Evolutionary conservation across 2,329 filamentous ascomycete species (phyloP), one percentile per base, ranked within the genome.

Genomic region (Plectosphaerella plurivora): DNA sequence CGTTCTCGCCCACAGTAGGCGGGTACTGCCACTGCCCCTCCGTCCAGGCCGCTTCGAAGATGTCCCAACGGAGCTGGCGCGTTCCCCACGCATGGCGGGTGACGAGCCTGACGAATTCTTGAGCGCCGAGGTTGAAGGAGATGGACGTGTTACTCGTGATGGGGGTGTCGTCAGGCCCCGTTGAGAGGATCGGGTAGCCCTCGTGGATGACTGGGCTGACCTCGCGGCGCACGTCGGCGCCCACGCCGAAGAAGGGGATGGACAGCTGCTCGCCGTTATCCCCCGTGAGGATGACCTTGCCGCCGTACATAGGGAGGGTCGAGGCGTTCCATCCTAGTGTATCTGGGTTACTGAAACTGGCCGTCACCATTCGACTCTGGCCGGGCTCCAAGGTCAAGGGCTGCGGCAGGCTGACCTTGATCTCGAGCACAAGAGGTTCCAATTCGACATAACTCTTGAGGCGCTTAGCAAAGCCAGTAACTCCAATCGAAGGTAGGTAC

Each of bases 281-380:
- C 10, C 60, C 60, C 20, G 60, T 61, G 50, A 69, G 54, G 22
- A 66, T 53, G 12, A 69, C 57, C 45, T 65, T 67, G 16, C 68
- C 68, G 24, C 65, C 65, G 47, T 69, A 69, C 5, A 66, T 55
- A 2, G 66, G 68, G 15, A 71, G 53, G 2, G 57, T 59, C 2
- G 57, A 58, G 4, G 61, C 28, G 28, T 66, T 64, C 45, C 65
- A 28, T 5, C 39, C 39, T 5, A 16, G 15, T 5, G 39, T 42
- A 11, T 20, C 18, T 8, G 39, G 39, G 18, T 42, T 42, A 5
- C n/a, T 11, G 12, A 42, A 42, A 5, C 18, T 12, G 11, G 12
- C 39, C 5, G 39, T 5, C 18, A 42, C 39, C 12, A 8, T 42
- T 11, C 12, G 5, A 11, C 39, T 42, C 39, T 42, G 39, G 39